A percentile compares a stretch with the other conserved stretches of the same genome.
Conservation (phyloP, 108 stramenopile genomes). For the Fragilariopsis cylindrus region DNA sequence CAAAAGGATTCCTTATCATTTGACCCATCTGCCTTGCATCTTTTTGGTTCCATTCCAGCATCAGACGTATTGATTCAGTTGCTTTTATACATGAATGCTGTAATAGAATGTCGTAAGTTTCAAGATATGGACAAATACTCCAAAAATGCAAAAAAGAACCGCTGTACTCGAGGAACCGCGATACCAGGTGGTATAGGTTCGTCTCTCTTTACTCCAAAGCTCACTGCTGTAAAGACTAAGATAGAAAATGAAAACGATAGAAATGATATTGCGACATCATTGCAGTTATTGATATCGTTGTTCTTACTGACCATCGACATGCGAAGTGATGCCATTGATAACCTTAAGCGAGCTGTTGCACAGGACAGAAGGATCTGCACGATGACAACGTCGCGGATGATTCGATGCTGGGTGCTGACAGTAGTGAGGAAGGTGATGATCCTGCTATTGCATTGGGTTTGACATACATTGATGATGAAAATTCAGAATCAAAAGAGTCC, state of each 20-base stretch:
- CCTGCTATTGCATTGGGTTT: constrained; percentile 53
- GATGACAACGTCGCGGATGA: constrained; percentile 11
- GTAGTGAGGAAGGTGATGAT: constrained; percentile 59
- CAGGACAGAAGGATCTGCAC: constrained; percentile 13
- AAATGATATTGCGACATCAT: constrained; percentile 21
- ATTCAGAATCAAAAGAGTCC: constrained; percentile 19
- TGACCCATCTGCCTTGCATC: constrained; percentile 58
- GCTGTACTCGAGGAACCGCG: not conserved
- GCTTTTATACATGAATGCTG: constrained; percentile 36
- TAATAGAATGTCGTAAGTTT: constrained; percentile 37
- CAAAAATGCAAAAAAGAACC: not conserved
- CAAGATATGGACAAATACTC: constrained; percentile 2
- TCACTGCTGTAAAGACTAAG: constrained; percentile 19
- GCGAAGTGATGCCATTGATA: constrained; percentile 46
- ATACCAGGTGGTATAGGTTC: constrained; percentile 46
- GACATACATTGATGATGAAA: constrained; percentile 53
- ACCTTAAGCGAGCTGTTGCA: constrained; percentile 30
- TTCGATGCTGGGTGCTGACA: constrained; percentile 24
- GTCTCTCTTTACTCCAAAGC: constrained; percentile 28
- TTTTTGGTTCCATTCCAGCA: constrained; percentile 70
- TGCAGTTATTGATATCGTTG: constrained; percentile 45
- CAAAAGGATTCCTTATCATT: constrained; percentile 37
- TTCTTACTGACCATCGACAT: constrained; percentile 35
- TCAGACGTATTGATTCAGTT: constrained; percentile 65
- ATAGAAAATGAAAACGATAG: constrained; percentile 1